Conservation (phyloP, 2,329 filamentous ascomycete genomes). For the Ciborinia camelliae region DNA sequence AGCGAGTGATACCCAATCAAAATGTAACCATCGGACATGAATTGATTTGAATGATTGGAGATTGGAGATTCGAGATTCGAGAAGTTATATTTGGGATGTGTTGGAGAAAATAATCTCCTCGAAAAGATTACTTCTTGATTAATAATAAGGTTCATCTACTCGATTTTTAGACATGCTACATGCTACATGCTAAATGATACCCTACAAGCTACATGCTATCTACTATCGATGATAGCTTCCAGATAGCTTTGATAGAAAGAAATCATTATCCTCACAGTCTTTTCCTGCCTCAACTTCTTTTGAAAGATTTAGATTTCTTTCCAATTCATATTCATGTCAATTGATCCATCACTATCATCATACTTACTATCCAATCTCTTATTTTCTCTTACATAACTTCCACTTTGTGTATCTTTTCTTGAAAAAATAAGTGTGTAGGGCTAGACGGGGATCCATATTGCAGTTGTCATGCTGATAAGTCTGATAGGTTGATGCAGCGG, state of each 20-base stretch:
- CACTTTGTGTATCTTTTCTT: slow-evolving; percentile 3
- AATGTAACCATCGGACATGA: slow-evolving; percentile 10
- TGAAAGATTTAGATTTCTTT: not conserved
- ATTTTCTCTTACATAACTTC: slow-evolving; percentile 17
- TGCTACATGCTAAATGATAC: not conserved
- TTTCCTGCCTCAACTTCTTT: not conserved
- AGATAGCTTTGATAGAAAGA: not conserved
- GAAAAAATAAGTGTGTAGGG: slow-evolving; percentile 12
- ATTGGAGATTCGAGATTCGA: too few species aligned
- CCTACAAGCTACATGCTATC: not conserved
- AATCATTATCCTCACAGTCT: not conserved
- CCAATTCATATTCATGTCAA: not conserved
- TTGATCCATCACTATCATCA: not conserved
- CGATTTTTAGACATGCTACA: not conserved
- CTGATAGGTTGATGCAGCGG: slow-evolving; percentile 8
- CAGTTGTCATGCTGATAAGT: slow-evolving; percentile 20
- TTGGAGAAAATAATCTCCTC: not conserved
- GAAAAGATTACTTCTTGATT: slow-evolving; percentile 8
- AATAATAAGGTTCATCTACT: slow-evolving; percentile 7
- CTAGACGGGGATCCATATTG: slow-evolving; percentile 13
- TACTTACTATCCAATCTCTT: not conserved
- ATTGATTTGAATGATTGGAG: slow-evolving; percentile 2
- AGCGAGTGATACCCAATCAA: slow-evolving; percentile 5
- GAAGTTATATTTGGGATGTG: not conserved
- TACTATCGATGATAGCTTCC: not conserved